Evolutionary conservation across 208 protist species (phyloP), one percentile per base, ranked within the genome.

Genomic region (Acanthamoeba lenticulata): DNA sequence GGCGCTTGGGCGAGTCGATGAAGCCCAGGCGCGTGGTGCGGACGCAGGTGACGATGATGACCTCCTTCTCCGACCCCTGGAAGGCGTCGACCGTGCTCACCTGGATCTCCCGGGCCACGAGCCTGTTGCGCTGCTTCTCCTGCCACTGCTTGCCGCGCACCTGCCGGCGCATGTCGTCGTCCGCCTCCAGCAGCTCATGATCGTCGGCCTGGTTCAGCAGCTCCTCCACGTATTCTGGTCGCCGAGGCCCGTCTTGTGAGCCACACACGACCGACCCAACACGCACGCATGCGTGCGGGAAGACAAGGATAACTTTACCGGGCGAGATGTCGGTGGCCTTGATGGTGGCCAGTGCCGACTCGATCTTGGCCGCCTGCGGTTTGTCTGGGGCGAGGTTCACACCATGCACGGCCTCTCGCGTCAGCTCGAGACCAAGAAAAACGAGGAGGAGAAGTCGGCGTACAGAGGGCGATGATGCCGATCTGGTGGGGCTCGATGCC

Each of bases 21-120:
- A 98, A 98, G 29, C 96, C 96, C 42, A 96, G 60, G 19, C 65
- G 15, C 17, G 72, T 47, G 7, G 97, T 97, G 45, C 96, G 94
- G 4, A 95, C 94, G 60, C 94, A 97, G 29, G 89, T 94, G 4
- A 98, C 36, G 24, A 98, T 90, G 24, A 97, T 95, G 3, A 98
- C 89, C 24, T 98, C 95, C 83, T 96, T 96, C 93, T 98, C 97
- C 1, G 96, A 96, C 1, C 97, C 97, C 90, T 98, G 96, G 85
- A 98, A 98, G 3, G 97, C 96, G 94, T 98, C 97, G 6, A 98
- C 97, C 19, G 97, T 98, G 29, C 95, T 96, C 42, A 98, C 95
- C 44, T 94, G 57, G 6, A 94, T 83, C 2, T 94, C 90, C 24
- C 62, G 49, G 52, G 90, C 90, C 32, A 94, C 90, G 5, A 83